Percentiles rank a stretch among this genome's conserved stretches.
Evolutionary conservation across 176 grass and related monocot species (phyloP).

Genomic region (Puya raimondii): DNA sequence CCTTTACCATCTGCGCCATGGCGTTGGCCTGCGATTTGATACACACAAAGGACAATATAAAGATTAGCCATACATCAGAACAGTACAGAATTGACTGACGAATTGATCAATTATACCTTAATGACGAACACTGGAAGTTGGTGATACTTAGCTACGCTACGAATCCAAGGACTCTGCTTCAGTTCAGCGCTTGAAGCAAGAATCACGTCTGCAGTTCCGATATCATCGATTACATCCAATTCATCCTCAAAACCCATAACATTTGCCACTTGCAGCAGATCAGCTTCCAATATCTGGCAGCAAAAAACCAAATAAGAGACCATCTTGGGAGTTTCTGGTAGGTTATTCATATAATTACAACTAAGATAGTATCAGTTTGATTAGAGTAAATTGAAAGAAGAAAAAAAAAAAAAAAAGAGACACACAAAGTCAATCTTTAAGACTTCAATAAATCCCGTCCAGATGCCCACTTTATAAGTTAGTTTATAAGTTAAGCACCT

Average conservation of each 20-base stretch:
- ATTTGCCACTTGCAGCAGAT: slow-evolving; percentile 81
- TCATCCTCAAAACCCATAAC: slow-evolving; percentile 85
- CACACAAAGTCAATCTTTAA: background rate
- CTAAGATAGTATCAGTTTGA: background rate
- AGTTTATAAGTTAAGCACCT: too few relatives aligned
- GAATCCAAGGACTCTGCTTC: slow-evolving; percentile 84
- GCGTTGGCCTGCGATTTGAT: slow-evolving; percentile 47
- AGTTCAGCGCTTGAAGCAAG: slow-evolving; percentile 83
- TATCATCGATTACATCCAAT: slow-evolving; percentile 83
- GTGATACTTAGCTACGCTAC: slow-evolving; percentile 67
- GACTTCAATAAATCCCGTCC: too few relatives aligned
- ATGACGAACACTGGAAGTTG: slow-evolving; percentile 81
- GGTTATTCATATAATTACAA: background rate
- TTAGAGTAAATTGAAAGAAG: background rate
- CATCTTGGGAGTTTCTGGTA: background rate
- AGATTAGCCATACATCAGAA: slow-evolving; percentile 28
- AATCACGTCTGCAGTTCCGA: slow-evolving; percentile 66
- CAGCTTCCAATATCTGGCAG: slow-evolving; percentile 73
- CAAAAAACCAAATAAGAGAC: slow-evolving; percentile 9
- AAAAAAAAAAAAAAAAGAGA: background rate
- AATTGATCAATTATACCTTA: slow-evolving; percentile 42
- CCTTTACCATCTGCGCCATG: slow-evolving; percentile 96
- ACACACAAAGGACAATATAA: slow-evolving; percentile 11
- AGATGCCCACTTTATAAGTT: too few relatives aligned
- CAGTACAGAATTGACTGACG: slow-evolving; percentile 6